Evolutionary conservation across 2,329 filamentous ascomycete species (phyloP).

Genomic region (Microdochium trichocladiopsis): DNA sequence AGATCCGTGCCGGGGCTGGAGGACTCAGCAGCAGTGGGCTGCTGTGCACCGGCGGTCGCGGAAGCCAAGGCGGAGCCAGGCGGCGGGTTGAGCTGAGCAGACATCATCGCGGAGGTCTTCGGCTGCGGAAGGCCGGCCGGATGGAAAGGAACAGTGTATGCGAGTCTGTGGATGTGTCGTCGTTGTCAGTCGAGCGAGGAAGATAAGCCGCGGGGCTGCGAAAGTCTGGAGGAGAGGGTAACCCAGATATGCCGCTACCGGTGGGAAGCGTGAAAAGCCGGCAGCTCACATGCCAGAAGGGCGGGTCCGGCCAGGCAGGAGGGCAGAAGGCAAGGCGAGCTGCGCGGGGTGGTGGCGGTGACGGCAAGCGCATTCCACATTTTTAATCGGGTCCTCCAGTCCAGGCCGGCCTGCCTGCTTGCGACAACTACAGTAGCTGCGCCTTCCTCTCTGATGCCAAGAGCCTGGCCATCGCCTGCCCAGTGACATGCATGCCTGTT

Average conservation of each 20-base stretch:
- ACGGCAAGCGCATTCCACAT: neutral
- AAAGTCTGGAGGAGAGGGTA: neutral
- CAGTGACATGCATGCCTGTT: no score
- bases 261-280: neutral
- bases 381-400: neutral
- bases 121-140: neutral
- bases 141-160: neutral
- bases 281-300: neutral
- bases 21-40: slow-evolving; percentile 5
- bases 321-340: no score
- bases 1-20: neutral
- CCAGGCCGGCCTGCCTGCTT: no score
- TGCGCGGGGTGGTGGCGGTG: neutral
- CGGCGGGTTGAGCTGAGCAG: slow-evolving; percentile 18
- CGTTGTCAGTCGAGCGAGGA: no score
- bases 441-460: no score
- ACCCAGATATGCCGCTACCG: neutral
- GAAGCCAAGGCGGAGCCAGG: slow-evolving; percentile 6
- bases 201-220: no score
- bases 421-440: no score
- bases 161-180: neutral
- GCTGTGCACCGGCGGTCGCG: slow-evolving; percentile 4
- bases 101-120: slow-evolving; percentile 18
- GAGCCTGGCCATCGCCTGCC: no score
- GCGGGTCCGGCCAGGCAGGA: neutral